Conservation (phyloP, 805 yeast species). For the Candida tibetensis region DNA sequence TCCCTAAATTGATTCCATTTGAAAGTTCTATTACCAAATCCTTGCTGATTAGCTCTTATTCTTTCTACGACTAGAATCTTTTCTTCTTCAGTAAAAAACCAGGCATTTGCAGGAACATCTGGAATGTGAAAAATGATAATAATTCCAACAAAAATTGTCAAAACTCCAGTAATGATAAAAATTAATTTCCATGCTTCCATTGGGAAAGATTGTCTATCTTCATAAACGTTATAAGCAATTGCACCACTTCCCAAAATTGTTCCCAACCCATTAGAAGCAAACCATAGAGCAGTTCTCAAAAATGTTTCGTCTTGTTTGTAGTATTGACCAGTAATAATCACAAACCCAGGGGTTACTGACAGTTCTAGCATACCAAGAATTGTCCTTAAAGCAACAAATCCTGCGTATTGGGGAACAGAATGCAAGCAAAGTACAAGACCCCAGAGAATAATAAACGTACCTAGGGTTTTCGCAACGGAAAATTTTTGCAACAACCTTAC, state of each 20-base stretch:
- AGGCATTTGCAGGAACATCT: slow-evolving; percentile 44
- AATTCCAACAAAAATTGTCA: slow-evolving; percentile 53
- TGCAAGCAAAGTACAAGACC: slow-evolving; percentile 55
- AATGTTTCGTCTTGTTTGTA: slow-evolving; percentile 34
- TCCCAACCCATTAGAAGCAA: slow-evolving; percentile 37
- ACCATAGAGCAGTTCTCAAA: slow-evolving; percentile 35
- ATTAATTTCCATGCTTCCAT: slow-evolving; percentile 59
- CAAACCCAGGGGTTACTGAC: slow-evolving; percentile 40
- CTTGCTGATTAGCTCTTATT: slow-evolving; percentile 45
- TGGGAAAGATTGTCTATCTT: slow-evolving; percentile 35
- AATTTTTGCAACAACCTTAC: slow-evolving; percentile 49
- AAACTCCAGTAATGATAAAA: slow-evolving; percentile 57
- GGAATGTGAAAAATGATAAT: slow-evolving; percentile 51
- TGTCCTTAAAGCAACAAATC: slow-evolving; percentile 37
- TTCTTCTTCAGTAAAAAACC: slow-evolving; percentile 23
- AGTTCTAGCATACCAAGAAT: slow-evolving; percentile 40
- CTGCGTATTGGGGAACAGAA: slow-evolving; percentile 46
- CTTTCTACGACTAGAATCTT: slow-evolving; percentile 46
- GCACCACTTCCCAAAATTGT: slow-evolving; percentile 44
- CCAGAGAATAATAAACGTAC: slow-evolving; percentile 56
- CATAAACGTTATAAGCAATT: slow-evolving; percentile 45
- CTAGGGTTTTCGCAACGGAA: slow-evolving; percentile 53
- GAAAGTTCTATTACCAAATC: slow-evolving; percentile 39
- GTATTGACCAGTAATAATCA: slow-evolving; percentile 36
- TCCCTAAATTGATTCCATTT: slow-evolving; percentile 37